Conservation (phyloP, 257 asterid species). For the Solanum bulbocastanum region DNA sequence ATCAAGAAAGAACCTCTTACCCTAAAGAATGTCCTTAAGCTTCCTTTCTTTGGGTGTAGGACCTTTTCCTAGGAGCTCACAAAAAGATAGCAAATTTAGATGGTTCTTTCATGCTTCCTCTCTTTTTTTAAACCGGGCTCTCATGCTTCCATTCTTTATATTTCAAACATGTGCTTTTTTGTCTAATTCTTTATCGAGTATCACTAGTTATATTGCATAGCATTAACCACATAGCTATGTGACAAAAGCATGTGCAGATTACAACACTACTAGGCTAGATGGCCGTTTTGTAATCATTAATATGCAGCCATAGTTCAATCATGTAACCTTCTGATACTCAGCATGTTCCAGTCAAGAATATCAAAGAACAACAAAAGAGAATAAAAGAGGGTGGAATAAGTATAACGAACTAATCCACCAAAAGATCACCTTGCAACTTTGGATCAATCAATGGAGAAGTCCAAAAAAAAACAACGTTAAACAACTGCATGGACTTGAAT, state of each 20-base stretch:
- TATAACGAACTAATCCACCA: background rate
- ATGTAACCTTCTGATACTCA: background rate
- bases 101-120: background rate
- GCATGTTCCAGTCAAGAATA: background rate
- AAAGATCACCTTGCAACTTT: background rate
- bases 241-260: background rate
- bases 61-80: background rate
- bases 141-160: background rate
- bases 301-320: background rate
- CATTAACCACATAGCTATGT: background rate
- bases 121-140: background rate
- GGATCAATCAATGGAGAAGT: background rate
- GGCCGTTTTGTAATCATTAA: background rate
- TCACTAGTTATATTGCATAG: background rate
- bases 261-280: background rate
- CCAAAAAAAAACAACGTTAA: background rate
- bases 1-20: background rate
- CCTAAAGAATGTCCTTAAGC: background rate
- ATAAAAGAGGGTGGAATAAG: background rate
- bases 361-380: background rate
- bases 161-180: background rate
- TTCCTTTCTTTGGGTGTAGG: background rate
- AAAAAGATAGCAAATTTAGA: background rate
- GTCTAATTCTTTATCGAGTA: background rate
- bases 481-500: background rate